A percentile compares a stretch with the other conserved stretches of the same genome.
Evolutionary conservation across 164 flowering plant species (phyloP).

Genomic region (Magnolia changhungtana): DNA sequence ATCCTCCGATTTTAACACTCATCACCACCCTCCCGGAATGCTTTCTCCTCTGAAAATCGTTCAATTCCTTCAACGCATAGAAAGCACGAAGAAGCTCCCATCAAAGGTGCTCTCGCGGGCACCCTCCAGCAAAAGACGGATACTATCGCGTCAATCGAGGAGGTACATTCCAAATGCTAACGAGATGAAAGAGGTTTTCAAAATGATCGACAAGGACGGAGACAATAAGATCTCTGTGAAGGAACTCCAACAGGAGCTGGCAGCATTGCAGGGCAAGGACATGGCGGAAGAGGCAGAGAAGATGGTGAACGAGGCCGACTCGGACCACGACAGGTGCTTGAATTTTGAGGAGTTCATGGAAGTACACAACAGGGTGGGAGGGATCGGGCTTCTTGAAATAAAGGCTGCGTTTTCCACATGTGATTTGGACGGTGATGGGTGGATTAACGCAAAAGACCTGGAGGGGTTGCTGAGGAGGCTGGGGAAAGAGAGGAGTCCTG

Average conservation of each 20-base stretch:
- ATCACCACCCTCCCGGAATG: neutral
- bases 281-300: constrained; percentile 38
- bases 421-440: constrained; percentile 72
- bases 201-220: constrained; percentile 57
- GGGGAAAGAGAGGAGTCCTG: constrained; percentile 61
- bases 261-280: constrained; percentile 39
- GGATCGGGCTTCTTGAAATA: constrained; percentile 49
- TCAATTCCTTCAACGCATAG: neutral
- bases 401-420: constrained; percentile 53
- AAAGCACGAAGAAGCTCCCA: neutral
- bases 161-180: constrained; percentile 34
- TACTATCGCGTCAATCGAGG: neutral
- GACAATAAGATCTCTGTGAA: constrained; percentile 72
- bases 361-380: constrained; percentile 44
- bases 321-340: constrained; percentile 68
- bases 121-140: neutral
- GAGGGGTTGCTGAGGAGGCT: constrained; percentile 43
- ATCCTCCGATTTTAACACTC: neutral
- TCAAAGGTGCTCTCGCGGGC: neutral
- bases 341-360: constrained; percentile 77
- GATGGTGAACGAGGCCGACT: constrained; percentile 60
- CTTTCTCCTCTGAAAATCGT: neutral
- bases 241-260: constrained; percentile 52
- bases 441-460: constrained; percentile 66
- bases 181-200: constrained; percentile 64